Conservation (phyloP, 2,329 filamentous ascomycete species). For the Coniochaeta hoffmannii region DNA sequence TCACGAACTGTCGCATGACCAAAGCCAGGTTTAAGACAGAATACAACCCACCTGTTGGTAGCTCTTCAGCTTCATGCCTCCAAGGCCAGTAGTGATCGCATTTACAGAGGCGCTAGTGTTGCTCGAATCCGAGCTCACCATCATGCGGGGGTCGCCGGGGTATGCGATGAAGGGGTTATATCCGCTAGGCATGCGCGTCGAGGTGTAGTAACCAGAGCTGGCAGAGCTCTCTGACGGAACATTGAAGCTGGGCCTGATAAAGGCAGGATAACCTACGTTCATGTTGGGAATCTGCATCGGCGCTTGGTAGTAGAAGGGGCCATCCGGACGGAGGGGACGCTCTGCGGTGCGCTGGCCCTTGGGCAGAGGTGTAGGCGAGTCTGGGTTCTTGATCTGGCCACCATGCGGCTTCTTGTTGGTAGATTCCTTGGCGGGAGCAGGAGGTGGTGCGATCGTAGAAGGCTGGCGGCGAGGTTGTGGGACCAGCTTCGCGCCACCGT, state of each 20-base stretch:
- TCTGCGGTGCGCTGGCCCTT: conserved; percentile 1
- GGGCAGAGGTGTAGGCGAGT: not conserved
- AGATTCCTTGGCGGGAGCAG: not conserved
- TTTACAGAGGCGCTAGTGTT: not conserved
- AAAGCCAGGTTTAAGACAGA: not conserved
- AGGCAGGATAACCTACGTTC: not conserved
- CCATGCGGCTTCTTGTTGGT: not conserved
- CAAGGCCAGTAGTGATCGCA: not conserved
- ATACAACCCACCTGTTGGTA: not conserved
- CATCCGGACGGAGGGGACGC: not conserved
- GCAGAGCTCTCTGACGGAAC: not conserved
- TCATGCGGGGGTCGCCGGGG: not conserved
- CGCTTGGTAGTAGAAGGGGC: not conserved
- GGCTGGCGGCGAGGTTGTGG: conserved; percentile 1
- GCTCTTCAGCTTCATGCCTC: not conserved
- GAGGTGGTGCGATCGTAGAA: not conserved
- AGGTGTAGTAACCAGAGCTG: not conserved
- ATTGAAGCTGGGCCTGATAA: not conserved
- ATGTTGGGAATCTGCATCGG: not conserved
- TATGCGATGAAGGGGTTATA: not conserved
- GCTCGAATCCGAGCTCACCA: not conserved
- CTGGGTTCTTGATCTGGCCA: not conserved
- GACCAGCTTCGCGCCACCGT: not conserved
- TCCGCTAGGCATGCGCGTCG: not conserved
- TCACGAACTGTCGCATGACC: not conserved